A percentile compares a stretch with the other conserved stretches of the same genome.
These are phyloP conservation scores for Phytomonas sp. DNA, from an alignment of 208 protist species.

Conservation along the genomic window DNA sequence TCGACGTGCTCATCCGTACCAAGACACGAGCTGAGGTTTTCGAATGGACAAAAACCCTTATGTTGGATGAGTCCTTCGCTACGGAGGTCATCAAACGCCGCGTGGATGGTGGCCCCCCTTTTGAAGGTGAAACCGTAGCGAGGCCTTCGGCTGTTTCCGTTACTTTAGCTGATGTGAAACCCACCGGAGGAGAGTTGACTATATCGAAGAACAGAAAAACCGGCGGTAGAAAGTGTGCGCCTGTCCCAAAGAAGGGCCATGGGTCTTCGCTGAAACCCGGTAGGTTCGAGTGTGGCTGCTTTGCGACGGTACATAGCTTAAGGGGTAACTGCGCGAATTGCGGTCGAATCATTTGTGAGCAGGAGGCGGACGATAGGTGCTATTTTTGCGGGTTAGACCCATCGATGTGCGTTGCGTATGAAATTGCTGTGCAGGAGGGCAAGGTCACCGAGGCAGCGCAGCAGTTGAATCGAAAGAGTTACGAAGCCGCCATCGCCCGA, in stretches of 20 bases:
- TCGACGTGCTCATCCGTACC: conserved; percentile 32
- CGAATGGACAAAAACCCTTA: conserved; percentile 72
- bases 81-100: conserved; percentile 60
- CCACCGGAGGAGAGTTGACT: neutral
- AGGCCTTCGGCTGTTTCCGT: neutral
- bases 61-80: conserved; percentile 62
- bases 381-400: conserved; percentile 79
- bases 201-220: conserved; percentile 1
- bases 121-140: conserved; percentile 33
- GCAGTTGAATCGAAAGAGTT: conserved; percentile 41
- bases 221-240: neutral
- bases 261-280: conserved; percentile 47
- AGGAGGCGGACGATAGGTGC: conserved; percentile 73
- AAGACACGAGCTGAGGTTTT: conserved; percentile 49
- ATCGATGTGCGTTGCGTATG: conserved; percentile 59
- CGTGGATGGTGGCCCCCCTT: conserved; percentile 39
- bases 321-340: conserved; percentile 83
- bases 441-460: conserved; percentile 62
- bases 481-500: conserved; percentile 56
- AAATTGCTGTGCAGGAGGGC: conserved; percentile 73
- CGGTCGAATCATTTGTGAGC: conserved; percentile 86
- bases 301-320: conserved; percentile 70
- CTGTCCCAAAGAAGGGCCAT: conserved; percentile 14
- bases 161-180: neutral
- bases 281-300: conserved; percentile 82